Evolutionary conservation across 2,329 filamentous ascomycete genomes (phyloP).

Genomic region (Penicillium rolfsii): DNA sequence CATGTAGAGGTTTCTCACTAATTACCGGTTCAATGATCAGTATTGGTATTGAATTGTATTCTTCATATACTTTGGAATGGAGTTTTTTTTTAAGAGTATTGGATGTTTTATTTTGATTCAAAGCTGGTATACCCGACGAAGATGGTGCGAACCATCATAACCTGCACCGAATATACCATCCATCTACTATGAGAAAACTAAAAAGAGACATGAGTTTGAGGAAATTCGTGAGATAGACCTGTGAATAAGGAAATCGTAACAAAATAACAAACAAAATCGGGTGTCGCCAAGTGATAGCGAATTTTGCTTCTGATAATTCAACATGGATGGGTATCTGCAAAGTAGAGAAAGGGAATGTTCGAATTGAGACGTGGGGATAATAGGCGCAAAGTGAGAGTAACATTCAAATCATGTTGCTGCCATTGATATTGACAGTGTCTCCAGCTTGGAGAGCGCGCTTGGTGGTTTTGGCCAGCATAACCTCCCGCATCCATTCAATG

Average conservation of each 20-base stretch:
- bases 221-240: background rate
- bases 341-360: background rate
- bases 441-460: conserved; percentile 37
- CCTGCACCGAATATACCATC: background rate
- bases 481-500: conserved; percentile 76
- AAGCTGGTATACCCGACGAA: background rate
- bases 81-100: no score
- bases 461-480: conserved; percentile 52
- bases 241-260: background rate
- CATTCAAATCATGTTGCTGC: conserved; percentile 11
- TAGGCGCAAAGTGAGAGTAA: background rate
- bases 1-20: no score
- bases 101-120: background rate
- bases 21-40: no score
- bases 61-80: no score
- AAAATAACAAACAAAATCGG: background rate
- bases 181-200: background rate
- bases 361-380: background rate
- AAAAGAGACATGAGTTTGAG: no score
- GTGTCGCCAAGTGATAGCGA: background rate
- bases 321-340: background rate
- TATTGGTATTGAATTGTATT: no score
- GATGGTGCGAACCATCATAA: background rate
- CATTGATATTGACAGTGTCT: conserved; percentile 35
- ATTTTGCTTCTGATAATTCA: background rate